Evolutionary conservation across 2,329 filamentous ascomycete species (phyloP).

Genomic region (Sporothrix globosa): DNA sequence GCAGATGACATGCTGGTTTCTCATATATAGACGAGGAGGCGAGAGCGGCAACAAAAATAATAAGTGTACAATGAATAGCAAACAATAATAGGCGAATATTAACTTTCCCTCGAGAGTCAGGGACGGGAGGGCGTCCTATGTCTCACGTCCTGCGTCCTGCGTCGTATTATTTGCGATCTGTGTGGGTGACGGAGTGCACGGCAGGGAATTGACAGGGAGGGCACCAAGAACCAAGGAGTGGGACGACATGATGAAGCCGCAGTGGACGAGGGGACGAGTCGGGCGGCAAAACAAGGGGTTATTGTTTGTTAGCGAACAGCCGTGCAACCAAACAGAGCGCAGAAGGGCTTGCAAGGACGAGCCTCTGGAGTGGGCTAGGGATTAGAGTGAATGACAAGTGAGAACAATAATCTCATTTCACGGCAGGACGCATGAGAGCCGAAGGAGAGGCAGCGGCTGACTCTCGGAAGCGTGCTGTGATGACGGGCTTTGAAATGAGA

Average conservation of each 20-base stretch:
- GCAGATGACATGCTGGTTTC: not conserved
- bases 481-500: not conserved
- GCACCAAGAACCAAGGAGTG: not conserved
- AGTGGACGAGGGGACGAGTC: not conserved
- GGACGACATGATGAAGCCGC: not conserved
- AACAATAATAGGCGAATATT: not conserved
- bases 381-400: not conserved
- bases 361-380: not conserved
- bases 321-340: constrained; percentile 17
- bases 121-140: not conserved
- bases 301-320: not conserved
- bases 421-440: not conserved
- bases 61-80: not conserved
- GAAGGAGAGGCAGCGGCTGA: not conserved
- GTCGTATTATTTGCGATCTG: constrained; percentile 2
- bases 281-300: constrained; percentile 19
- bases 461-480: not conserved
- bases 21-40: constrained; percentile 3
- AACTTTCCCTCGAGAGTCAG: not conserved
- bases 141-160: not conserved
- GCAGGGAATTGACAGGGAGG: not conserved
- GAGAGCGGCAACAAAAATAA: not conserved
- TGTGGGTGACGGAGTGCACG: not conserved
- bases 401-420: constrained; percentile 8
- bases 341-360: not conserved